A percentile compares a stretch with the other conserved stretches of the same genome.
These are phyloP conservation scores for Lanmaoa pseudosensibilis DNA, from an alignment of 768 basidiomycete species.

Conservation along the genomic window DNA sequence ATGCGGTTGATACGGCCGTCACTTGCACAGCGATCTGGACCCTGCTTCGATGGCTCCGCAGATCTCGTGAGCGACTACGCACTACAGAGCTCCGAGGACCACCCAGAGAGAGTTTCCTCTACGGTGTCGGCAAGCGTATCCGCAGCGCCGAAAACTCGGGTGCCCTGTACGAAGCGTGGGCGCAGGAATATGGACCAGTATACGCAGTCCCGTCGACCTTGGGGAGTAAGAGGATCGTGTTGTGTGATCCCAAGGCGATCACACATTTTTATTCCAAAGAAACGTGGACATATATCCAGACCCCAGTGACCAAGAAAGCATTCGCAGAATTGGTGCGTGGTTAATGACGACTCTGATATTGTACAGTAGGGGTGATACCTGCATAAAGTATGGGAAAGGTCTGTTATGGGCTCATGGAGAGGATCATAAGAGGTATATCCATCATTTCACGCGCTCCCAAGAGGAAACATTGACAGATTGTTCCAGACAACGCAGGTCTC, in stretches of 20 bases:
- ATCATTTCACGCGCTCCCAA: background rate
- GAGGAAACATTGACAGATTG: background rate
- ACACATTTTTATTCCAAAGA: constrained; percentile 17
- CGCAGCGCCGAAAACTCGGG: background rate
- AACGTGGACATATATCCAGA: constrained; percentile 41
- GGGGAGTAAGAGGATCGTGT: constrained; percentile 10
- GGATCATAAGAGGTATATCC: constrained; percentile 42
- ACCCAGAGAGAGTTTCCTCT: constrained; percentile 16
- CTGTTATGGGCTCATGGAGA: constrained; percentile 39
- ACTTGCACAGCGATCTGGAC: constrained; percentile 1
- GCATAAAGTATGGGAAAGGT: constrained; percentile 26
- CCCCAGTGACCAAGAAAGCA: constrained; percentile 31
- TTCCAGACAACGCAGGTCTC: constrained; percentile 36
- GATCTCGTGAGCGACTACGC: background rate
- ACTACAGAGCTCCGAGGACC: constrained; percentile 23
- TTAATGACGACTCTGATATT: too few species aligned
- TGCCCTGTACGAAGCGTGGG: constrained; percentile 23
- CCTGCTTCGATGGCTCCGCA: constrained; percentile 6
- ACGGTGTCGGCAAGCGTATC: constrained; percentile 13
- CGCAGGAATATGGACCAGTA: constrained; percentile 17
- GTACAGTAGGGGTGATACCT: background rate
- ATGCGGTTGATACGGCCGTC: background rate
- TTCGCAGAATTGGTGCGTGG: constrained; percentile 26
- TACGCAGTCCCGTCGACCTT: constrained; percentile 18
- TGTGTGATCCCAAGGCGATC: constrained; percentile 43